Evolutionary conservation across 2,329 filamentous ascomycete species (phyloP).

Genomic region (Pseudocercospora macadamiae): DNA sequence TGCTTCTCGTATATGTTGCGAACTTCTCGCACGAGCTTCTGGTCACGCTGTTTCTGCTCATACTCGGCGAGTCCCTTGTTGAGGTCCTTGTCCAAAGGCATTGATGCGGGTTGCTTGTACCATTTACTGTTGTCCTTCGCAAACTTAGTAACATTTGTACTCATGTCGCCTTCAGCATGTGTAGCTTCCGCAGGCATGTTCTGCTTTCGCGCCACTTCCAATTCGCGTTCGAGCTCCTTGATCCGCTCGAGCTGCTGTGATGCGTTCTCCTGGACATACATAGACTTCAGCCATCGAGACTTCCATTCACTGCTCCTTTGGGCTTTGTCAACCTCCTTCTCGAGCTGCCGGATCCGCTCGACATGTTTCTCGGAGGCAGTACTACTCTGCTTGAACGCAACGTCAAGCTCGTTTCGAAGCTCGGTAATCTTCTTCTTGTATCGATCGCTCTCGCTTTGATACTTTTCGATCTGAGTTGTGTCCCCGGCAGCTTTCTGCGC

Average conservation of each 20-base stretch:
- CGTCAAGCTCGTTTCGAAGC: conserved; percentile 28
- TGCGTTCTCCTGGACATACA: conserved; percentile 26
- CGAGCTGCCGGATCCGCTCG: conserved; percentile 25
- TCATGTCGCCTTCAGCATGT: conserved; percentile 44
- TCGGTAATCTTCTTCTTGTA: conserved; percentile 28
- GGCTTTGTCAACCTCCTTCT: conserved; percentile 25
- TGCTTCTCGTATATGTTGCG: conserved; percentile 47
- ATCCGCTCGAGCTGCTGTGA: conserved; percentile 23
- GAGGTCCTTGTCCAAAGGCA: conserved; percentile 8
- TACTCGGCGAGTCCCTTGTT: conserved; percentile 15
- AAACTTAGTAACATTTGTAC: conserved; percentile 40
- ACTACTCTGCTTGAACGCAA: conserved; percentile 31
- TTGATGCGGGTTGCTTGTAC: conserved; percentile 41
- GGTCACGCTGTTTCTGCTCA: conserved; percentile 32
- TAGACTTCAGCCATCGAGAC: conserved; percentile 16
- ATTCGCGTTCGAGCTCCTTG: conserved; percentile 24
- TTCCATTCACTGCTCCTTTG: conserved; percentile 9
- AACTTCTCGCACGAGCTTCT: conserved; percentile 42
- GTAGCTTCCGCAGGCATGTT: conserved; percentile 19
- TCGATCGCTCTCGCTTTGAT: conserved; percentile 23
- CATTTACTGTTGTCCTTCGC: conserved; percentile 37
- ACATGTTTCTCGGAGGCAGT: conserved; percentile 26
- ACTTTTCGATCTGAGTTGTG: conserved; percentile 10
- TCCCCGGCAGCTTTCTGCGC: conserved; percentile 24
- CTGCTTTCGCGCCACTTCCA: conserved; percentile 7